Conservation (phyloP, 305 asterid species). For the Solanum chacoense region DNA sequence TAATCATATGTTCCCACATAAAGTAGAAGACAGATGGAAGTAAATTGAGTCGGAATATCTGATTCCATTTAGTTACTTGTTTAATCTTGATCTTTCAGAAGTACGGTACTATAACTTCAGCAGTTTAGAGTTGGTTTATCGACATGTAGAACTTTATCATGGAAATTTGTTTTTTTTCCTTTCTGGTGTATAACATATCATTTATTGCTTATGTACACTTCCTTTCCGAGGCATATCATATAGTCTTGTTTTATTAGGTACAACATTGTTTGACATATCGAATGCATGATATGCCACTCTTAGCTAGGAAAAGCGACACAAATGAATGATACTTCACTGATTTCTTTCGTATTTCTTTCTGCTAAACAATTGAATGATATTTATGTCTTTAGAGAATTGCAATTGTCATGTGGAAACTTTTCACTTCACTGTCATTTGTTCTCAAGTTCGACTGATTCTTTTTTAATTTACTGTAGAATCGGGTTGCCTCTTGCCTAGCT, state of each 20-base stretch:
- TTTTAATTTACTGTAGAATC: constrained; percentile 11
- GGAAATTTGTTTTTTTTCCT: background rate
- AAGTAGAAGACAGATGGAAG: background rate
- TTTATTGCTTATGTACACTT: background rate
- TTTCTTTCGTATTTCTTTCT: background rate
- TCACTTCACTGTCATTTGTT: background rate
- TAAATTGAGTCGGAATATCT: background rate
- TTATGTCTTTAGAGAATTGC: background rate
- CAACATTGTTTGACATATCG: background rate
- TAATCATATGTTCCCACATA: background rate
- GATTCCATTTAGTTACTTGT: background rate
- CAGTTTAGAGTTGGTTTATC: background rate
- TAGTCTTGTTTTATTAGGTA: background rate
- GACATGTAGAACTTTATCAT: background rate
- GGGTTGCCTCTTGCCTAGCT: constrained; percentile 25
- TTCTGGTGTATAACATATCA: background rate
- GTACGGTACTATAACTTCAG: background rate
- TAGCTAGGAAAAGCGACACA: background rate
- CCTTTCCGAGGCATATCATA: background rate
- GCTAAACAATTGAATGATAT: background rate
- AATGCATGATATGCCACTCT: background rate
- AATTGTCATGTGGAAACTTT: background rate
- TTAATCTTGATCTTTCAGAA: background rate
- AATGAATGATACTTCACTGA: background rate
- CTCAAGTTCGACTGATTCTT: background rate